phyloP scores from a whole-genome alignment of 139 green algal species.

The Closterium sp. region DNA sequence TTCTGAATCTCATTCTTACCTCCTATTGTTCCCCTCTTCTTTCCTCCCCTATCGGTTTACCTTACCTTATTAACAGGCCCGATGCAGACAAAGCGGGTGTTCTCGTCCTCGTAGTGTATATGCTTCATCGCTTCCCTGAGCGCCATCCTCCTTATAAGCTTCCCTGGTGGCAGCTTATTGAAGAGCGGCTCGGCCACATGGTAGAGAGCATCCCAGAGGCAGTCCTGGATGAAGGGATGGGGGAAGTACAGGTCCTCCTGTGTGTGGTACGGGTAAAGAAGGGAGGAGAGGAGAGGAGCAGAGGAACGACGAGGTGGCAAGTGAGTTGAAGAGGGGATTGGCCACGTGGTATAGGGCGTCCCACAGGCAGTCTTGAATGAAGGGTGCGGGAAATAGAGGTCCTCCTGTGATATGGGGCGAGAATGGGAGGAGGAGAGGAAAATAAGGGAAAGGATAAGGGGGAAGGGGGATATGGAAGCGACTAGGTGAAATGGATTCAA shows the following conservation, averaged over 20 bases:
- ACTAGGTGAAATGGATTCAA: no score
- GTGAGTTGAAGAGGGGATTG: constrained; percentile 73
- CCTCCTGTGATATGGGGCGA: constrained; percentile 58
- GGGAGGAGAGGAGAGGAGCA: neutral
- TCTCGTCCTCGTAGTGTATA: constrained; percentile 98
- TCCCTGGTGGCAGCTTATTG: constrained; percentile 23
- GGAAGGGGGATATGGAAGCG: no score
- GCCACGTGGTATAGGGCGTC: no score
- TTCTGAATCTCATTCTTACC: no score
- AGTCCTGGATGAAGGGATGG: constrained; percentile 84
- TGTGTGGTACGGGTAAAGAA: neutral
- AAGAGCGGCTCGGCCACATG: constrained; percentile 74
- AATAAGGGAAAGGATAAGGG: no score
- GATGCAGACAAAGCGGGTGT: constrained; percentile 96
- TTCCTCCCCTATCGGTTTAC: no score
- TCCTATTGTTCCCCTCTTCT: no score
- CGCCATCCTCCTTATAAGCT: constrained; percentile 64
- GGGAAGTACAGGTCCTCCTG: constrained; percentile 98
- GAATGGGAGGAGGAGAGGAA: neutral
- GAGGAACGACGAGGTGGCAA: no score
- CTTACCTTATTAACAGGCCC: constrained; percentile 97
- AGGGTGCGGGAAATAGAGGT: constrained; percentile 98
- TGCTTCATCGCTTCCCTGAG: constrained; percentile 83
- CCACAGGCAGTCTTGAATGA: constrained; percentile 86
- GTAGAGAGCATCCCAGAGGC: constrained; percentile 88